Conservation (phyloP, 169 alveolate species). For the Plasmodium gonderi region DNA sequence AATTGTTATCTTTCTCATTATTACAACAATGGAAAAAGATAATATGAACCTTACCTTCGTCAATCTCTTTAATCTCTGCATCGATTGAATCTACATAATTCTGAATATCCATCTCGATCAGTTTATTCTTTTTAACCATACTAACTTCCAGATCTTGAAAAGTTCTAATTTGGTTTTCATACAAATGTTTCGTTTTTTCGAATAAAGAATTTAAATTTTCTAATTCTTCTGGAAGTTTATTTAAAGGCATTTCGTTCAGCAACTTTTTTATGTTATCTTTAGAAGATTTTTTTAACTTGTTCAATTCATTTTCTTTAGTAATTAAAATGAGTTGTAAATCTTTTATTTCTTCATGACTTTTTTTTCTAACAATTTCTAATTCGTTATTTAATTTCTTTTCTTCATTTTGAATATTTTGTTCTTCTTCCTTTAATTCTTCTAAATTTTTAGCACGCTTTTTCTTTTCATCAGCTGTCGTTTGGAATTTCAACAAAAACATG, state of each 20-base stretch:
- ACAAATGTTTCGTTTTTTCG: constrained; percentile 63
- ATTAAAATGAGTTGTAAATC: constrained; percentile 4
- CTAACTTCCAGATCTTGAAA: constrained; percentile 56
- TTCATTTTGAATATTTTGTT: constrained; percentile 40
- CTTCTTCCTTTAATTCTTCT: constrained; percentile 56
- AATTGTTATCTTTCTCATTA: not conserved
- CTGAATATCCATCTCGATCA: constrained; percentile 39
- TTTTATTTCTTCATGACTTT: constrained; percentile 45
- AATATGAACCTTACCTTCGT: constrained; percentile 28
- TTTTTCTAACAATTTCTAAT: constrained; percentile 32
- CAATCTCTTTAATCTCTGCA: constrained; percentile 17
- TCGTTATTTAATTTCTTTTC: constrained; percentile 63
- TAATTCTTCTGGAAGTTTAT: constrained; percentile 31
- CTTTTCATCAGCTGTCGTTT: constrained; percentile 60
- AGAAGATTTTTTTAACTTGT: constrained; percentile 15
- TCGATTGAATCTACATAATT: constrained; percentile 45
- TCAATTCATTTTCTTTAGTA: constrained; percentile 46
- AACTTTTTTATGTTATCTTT: constrained; percentile 32
- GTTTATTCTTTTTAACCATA: constrained; percentile 26
- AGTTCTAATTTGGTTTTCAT: constrained; percentile 44
- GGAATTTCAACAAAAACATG: constrained; percentile 37
- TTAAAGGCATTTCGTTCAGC: constrained; percentile 27
- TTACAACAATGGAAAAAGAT: too few relatives aligned
- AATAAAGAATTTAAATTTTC: constrained; percentile 40
- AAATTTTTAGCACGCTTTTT: not conserved